These are phyloP conservation scores for Glycine tomentella DNA, from an alignment of 306 rosid species.

Conservation along the genomic window DNA sequence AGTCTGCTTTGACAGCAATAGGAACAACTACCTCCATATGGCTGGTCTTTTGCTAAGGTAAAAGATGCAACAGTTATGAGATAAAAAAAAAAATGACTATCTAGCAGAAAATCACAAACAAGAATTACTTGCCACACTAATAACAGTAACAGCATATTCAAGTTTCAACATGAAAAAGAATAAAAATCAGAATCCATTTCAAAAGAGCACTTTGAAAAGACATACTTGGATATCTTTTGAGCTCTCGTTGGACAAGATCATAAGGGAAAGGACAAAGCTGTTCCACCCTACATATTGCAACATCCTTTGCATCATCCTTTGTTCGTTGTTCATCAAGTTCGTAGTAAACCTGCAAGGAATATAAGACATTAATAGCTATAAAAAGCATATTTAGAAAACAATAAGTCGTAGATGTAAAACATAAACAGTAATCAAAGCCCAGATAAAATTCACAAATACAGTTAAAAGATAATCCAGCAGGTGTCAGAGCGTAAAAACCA, in stretches of 20 bases:
- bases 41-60: background rate
- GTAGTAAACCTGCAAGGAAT: conserved; percentile 71
- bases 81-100: background rate
- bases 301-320: conserved; percentile 73
- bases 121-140: background rate
- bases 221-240: conserved; percentile 95
- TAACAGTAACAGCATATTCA: background rate
- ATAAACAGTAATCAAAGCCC: background rate
- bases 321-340: conserved; percentile 84
- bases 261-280: conserved; percentile 97
- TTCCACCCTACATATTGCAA: conserved; percentile 95
- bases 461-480: background rate
- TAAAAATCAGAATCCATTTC: background rate
- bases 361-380: conserved; percentile 17
- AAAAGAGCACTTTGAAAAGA: background rate
- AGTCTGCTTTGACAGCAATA: background rate
- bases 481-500: background rate
- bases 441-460: background rate
- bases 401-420: background rate
- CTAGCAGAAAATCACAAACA: conserved; percentile 16
- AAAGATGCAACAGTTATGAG: background rate
- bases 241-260: conserved; percentile 85
- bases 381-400: conserved; percentile 15
- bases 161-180: background rate
- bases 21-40: background rate